Evolutionary conservation across 208 protist species (phyloP), one percentile per base, ranked within the genome.

Genomic region (Trypanosomatidae sp.): DNA sequence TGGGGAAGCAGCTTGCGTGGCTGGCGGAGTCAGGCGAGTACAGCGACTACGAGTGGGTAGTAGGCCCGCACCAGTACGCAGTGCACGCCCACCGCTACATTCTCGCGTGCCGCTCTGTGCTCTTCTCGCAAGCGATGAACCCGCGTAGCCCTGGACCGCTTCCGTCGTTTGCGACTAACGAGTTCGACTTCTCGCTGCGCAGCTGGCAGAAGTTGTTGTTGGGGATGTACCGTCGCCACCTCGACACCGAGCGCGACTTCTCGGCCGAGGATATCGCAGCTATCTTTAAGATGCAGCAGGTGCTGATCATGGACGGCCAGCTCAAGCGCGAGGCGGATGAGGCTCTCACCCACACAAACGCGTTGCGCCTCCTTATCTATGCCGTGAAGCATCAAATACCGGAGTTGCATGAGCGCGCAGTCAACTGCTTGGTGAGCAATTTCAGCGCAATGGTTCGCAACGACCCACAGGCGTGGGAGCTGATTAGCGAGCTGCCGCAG

Each of bases 161-260:
- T 59, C 90, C 88, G 6, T 59, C 62, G 28, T 89, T 93, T 71
- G 82, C 83, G 10, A 79, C 78, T 0, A 19, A 69, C 28, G 89
- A 96, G 66, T 96, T 91, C 79, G 90, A 96, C 78, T 96, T 96
- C 66, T 90, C 89, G 1, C 82, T 92, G 60, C 88, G 90, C 43
- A 90, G 87, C 43, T 96, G 91, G 90, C 84, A 92, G 55, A 94
- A 94, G 79, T 69, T 94, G 36, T 69, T 96, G 43, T 46, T 74
- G 15, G 85, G 82, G 36, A 91, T 94, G 70, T 96, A 96, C 66
- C 80, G 82, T 25, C 91, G 88, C 55, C 88, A 96, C 69, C 76
- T 96, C 8, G 88, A 93, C 55, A 77, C 80, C 17, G 70, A 73
- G 5, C 66, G 84, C 49, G 91, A 96, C 66, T 87, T 96, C 62